phyloP scores from a whole-genome alignment of 495 filamentous ascomycete species.

The Xylaria flabelliformis region DNA sequence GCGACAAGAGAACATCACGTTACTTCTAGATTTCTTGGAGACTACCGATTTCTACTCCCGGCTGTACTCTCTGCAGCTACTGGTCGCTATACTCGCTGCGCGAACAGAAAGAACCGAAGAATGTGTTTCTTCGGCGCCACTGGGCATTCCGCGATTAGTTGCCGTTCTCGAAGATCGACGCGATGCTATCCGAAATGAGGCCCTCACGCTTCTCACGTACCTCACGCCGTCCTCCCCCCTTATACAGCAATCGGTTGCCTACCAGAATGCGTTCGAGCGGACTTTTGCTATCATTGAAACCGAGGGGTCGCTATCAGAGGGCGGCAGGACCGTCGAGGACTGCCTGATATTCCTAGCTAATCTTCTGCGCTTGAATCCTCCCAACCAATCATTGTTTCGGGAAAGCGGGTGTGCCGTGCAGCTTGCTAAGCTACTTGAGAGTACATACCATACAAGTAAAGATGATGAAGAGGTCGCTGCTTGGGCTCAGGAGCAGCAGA shows the following conservation, averaged over 20 bases:
- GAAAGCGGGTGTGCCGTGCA: conserved; percentile 85
- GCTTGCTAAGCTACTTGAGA: conserved; percentile 70
- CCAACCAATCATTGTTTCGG: conserved; percentile 93
- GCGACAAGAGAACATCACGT: conserved; percentile 96
- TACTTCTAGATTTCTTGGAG: conserved; percentile 88
- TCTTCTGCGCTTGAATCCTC: conserved; percentile 83
- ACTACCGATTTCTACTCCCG: conserved; percentile 90
- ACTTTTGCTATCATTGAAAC: conserved; percentile 80
- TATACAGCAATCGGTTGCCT: conserved; percentile 92
- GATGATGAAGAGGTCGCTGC: conserved; percentile 68
- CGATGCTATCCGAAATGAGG: conserved; percentile 87
- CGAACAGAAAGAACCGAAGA: conserved; percentile 94
- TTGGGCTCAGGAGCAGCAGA: conserved; percentile 77
- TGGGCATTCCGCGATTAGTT: conserved; percentile 88
- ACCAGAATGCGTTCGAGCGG: conserved; percentile 90
- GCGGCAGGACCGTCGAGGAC: conserved; percentile 91
- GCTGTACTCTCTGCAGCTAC: conserved; percentile 89
- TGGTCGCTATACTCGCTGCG: conserved; percentile 83
- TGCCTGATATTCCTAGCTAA: conserved; percentile 93
- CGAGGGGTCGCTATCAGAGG: conserved; percentile 83
- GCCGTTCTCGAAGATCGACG: conserved; percentile 81
- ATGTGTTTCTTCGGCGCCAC: conserved; percentile 84
- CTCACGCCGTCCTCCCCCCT: conserved; percentile 61
- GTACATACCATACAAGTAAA: conserved; percentile 62
- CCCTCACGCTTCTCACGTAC: conserved; percentile 56